phyloP scores from a whole-genome alignment of 805 yeast species.

The Myxozyma mucilagina region DNA sequence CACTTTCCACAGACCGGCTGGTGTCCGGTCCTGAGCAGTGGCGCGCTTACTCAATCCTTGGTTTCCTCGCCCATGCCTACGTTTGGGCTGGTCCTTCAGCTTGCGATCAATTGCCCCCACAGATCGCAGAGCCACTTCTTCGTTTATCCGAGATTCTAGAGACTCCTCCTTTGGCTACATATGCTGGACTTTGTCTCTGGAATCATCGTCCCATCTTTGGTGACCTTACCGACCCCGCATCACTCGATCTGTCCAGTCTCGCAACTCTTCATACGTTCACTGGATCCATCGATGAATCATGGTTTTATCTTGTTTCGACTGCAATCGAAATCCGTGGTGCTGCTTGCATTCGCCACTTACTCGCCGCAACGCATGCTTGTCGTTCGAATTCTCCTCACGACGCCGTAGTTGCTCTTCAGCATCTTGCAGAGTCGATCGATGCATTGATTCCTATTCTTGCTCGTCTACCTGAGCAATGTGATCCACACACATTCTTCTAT shows the following conservation, averaged over 20 bases:
- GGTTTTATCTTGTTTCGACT: conserved; percentile 90
- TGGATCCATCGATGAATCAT: conserved; percentile 85
- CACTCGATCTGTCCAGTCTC: conserved; percentile 62
- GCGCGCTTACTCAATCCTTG: conserved; percentile 77
- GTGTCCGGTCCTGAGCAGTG: conserved; percentile 55
- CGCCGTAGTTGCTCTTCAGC: conserved; percentile 54
- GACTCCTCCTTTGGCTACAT: conserved; percentile 84
- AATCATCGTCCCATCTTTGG: conserved; percentile 50
- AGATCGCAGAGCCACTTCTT: conserved; percentile 70
- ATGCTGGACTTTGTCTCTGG: conserved; percentile 87
- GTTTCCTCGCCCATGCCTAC: conserved; percentile 84
- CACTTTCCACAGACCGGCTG: conserved; percentile 52
- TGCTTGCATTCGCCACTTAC: conserved; percentile 62
- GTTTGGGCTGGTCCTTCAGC: conserved; percentile 79
- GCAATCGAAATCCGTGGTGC: conserved; percentile 85
- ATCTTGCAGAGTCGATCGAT: conserved; percentile 73
- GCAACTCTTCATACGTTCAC: conserved; percentile 84
- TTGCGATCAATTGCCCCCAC: conserved; percentile 57
- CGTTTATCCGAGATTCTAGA: conserved; percentile 59
- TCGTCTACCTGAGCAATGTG: conserved; percentile 91
- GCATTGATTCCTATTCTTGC: conserved; percentile 68
- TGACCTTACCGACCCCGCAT: conserved; percentile 57
- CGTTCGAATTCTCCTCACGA: conserved; percentile 47
- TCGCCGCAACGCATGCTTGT: conserved; percentile 62
- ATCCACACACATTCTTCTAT: conserved; percentile 87